Evolutionary conservation across 2,329 filamentous ascomycete genomes (phyloP).

Genomic region (Colletotrichum sp.): DNA sequence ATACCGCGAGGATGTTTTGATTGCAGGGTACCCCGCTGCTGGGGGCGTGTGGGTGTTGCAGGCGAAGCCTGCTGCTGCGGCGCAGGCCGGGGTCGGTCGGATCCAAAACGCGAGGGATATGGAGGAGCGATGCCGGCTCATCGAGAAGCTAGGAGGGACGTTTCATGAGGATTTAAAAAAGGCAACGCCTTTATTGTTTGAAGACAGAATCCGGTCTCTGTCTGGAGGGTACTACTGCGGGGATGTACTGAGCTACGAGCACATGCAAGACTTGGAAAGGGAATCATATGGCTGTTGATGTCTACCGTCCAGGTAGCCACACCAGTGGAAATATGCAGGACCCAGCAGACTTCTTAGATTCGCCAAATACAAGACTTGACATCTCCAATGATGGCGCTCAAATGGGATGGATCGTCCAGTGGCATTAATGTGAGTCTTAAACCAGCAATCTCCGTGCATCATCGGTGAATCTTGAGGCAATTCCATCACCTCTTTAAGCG

Average conservation of each 20-base stretch:
- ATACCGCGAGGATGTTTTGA: neutral
- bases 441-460: neutral
- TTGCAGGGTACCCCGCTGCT: neutral
- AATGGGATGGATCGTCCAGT: neutral
- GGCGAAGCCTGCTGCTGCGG: neutral
- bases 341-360: neutral
- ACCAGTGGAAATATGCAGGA: neutral
- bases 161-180: neutral
- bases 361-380: neutral
- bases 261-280: neutral
- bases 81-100: neutral
- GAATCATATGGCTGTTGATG: neutral
- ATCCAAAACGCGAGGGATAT: neutral
- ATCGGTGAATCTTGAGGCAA: neutral
- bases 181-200: neutral
- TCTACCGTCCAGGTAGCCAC: neutral
- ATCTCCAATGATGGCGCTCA: neutral
- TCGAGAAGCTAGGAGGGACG: neutral
- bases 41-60: neutral
- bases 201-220: neutral
- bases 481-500: neutral
- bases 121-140: neutral
- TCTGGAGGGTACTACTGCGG: neutral
- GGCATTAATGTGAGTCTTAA: neutral
- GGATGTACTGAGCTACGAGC: neutral